These are phyloP conservation scores for Blastobotrys petasosporus DNA, from an alignment of 1,139 yeast genomes.

Conservation along the genomic window DNA sequence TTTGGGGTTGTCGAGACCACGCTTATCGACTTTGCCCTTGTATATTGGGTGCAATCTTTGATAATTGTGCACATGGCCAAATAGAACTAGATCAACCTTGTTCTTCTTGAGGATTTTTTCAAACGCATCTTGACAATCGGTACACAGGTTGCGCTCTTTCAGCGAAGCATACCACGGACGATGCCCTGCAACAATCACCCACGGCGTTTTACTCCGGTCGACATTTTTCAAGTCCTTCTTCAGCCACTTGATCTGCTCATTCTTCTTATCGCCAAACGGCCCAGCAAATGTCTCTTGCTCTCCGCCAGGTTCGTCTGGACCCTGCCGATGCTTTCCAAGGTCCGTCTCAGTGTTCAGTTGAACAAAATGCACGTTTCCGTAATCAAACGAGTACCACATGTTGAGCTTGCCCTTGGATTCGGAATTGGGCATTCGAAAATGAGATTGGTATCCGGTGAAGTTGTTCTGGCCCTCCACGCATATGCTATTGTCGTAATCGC, in stretches of 20 bases:
- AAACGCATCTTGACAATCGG: conserved; percentile 28
- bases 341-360: conserved; percentile 31
- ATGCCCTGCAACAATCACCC: conserved; percentile 35
- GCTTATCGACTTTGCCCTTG: conserved; percentile 22
- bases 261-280: conserved; percentile 22
- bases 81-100: conserved; percentile 28
- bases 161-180: conserved; percentile 34
- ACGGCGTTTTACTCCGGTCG: conserved; percentile 30
- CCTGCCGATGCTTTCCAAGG: conserved; percentile 12
- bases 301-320: conserved; percentile 25
- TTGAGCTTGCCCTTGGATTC: conserved; percentile 23
- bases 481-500: conserved; percentile 17
- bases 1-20: conserved; percentile 27
- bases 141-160: conserved; percentile 19
- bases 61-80: conserved; percentile 31
- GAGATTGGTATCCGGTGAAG: conserved; percentile 26
- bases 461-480: conserved; percentile 25
- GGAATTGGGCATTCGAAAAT: conserved; percentile 26
- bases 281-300: conserved; percentile 21
- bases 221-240: conserved; percentile 39
- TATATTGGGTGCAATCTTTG: conserved; percentile 26
- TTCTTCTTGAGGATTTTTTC: conserved; percentile 25
- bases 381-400: conserved; percentile 33
- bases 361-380: conserved; percentile 31
- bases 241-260: conserved; percentile 36